A percentile compares a stretch with the other conserved stretches of the same genome.
phyloP scores from a whole-genome alignment of 257 asterid species.

The Salvia rosmarinus region DNA sequence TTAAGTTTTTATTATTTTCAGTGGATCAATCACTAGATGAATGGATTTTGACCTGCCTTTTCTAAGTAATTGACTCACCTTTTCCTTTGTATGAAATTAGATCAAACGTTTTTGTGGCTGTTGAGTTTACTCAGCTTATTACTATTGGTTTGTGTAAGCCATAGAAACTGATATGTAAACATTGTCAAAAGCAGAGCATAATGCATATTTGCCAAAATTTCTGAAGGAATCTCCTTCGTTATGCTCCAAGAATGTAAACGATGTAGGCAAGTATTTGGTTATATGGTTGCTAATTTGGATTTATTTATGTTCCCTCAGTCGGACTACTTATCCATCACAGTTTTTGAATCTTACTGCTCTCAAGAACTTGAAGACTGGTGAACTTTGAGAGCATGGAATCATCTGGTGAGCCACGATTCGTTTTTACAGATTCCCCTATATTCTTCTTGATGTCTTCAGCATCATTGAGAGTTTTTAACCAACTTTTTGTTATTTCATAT shows the following conservation, averaged over 20 bases:
- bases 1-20: background rate
- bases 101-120: conserved; percentile 4
- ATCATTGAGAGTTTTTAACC: conserved; percentile 3
- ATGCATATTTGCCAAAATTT: background rate
- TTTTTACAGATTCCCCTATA: conserved; percentile 2
- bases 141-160: background rate
- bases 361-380: conserved; percentile 29
- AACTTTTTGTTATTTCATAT: background rate
- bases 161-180: background rate
- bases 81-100: background rate
- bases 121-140: background rate
- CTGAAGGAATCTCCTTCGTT: conserved; percentile 3
- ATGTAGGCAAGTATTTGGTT: background rate
- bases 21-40: background rate
- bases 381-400: conserved; percentile 47
- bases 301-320: conserved; percentile 15
- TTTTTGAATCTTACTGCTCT: conserved; percentile 29
- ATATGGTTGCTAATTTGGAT: conserved; percentile 18
- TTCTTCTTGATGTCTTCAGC: conserved; percentile 8
- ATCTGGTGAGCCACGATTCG: conserved; percentile 41
- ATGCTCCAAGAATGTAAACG: background rate
- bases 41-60: conserved; percentile 16
- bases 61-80: background rate
- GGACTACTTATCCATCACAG: conserved; percentile 27
- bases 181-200: background rate